Evolutionary conservation across 2,329 filamentous ascomycete genomes (phyloP).

Genomic region (Phaeosphaeriaceae sp.): DNA sequence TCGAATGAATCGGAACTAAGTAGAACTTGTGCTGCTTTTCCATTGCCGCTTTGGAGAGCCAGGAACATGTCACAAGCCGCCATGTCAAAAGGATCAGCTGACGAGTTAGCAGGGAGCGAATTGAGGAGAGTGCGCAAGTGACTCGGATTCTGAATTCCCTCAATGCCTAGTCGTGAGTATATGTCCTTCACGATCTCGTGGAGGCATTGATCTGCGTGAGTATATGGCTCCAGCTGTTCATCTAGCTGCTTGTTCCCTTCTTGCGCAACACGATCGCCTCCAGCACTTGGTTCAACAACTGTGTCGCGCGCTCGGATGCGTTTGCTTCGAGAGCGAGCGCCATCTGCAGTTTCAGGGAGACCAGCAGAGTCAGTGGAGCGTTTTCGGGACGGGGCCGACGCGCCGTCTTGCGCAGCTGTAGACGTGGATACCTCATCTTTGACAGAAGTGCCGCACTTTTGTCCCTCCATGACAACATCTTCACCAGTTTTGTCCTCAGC

Average conservation of each 20-base stretch:
- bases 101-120: conserved; percentile 13
- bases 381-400: conserved; percentile 59
- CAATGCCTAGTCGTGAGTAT: conserved; percentile 59
- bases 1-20: conserved; percentile 58
- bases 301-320: conserved; percentile 66
- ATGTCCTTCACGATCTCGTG: conserved; percentile 61
- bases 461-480: conserved; percentile 28
- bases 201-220: conserved; percentile 63
- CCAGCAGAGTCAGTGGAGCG: conserved; percentile 66
- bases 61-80: conserved; percentile 53
- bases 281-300: conserved; percentile 54
- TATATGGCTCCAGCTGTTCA: conserved; percentile 59
- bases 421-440: conserved; percentile 25
- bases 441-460: conserved; percentile 11
- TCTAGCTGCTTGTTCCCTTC: conserved; percentile 62
- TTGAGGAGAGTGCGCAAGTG: conserved; percentile 39
- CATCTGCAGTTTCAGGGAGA: conserved; percentile 63
- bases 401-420: conserved; percentile 34
- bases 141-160: conserved; percentile 53
- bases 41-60: conserved; percentile 44
- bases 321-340: conserved; percentile 64
- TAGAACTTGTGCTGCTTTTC: conserved; percentile 55
- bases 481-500: conserved; percentile 15
- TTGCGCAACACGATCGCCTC: conserved; percentile 56
- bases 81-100: conserved; percentile 32